phyloP scores from a whole-genome alignment of 306 rosid species.

The Quercus glauca region DNA sequence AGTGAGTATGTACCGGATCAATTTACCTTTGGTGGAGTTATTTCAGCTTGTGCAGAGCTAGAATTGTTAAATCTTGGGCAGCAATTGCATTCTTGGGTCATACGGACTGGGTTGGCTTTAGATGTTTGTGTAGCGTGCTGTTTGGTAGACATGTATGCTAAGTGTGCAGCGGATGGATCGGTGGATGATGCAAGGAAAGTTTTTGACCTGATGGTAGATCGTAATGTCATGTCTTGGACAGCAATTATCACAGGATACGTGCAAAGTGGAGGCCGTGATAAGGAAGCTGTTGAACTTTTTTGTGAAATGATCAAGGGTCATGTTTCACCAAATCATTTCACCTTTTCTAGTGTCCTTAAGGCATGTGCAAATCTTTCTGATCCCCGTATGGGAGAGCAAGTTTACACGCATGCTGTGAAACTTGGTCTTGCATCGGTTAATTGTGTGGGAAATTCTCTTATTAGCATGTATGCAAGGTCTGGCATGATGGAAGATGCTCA shows the following conservation, averaged over 20 bases:
- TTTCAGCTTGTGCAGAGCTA: constrained; percentile 20
- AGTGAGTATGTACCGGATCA: constrained; percentile 25
- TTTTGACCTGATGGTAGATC: constrained; percentile 38
- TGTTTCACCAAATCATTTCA: constrained; percentile 53
- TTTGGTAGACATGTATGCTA: constrained; percentile 58
- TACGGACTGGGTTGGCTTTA: constrained; percentile 37
- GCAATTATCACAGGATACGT: constrained; percentile 48
- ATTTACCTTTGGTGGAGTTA: too few species aligned
- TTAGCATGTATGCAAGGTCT: constrained; percentile 56
- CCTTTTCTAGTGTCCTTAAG: constrained; percentile 51
- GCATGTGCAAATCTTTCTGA: constrained; percentile 51
- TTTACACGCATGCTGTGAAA: constrained; percentile 43
- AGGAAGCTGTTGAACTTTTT: constrained; percentile 46
- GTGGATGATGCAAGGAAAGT: constrained; percentile 37
- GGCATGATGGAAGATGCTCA: constrained; percentile 54
- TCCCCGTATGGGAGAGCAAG: constrained; percentile 37
- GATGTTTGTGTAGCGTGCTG: constrained; percentile 58
- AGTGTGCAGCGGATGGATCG: constrained; percentile 38
- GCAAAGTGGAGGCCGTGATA: constrained; percentile 34
- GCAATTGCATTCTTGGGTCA: constrained; percentile 56
- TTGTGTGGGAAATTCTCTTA: constrained; percentile 57
- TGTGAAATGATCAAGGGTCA: constrained; percentile 34
- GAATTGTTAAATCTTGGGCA: constrained; percentile 37
- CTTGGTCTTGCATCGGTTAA: constrained; percentile 38
- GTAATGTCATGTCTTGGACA: constrained; percentile 66